Conservation (phyloP, 1,139 yeast genomes). For the Yamadazyma membranifaciens region DNA sequence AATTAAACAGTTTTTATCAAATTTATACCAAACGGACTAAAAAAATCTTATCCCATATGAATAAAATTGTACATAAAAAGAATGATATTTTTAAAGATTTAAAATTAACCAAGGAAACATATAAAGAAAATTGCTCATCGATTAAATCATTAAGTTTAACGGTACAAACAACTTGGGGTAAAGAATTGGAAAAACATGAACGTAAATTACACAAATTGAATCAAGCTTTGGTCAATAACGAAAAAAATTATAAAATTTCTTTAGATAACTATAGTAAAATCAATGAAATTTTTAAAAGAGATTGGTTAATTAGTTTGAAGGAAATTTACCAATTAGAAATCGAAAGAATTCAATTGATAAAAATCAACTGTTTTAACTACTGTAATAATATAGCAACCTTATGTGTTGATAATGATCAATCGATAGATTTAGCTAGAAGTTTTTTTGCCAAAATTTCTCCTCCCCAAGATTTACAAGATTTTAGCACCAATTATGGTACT, state of each 20-base stretch:
- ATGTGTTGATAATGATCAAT: constrained; percentile 76
- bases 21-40: constrained; percentile 30
- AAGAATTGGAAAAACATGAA: constrained; percentile 68
- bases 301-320: constrained; percentile 73
- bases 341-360: constrained; percentile 72
- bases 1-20: constrained; percentile 28
- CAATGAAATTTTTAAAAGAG: constrained; percentile 70
- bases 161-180: constrained; percentile 74
- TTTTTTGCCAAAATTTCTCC: constrained; percentile 70
- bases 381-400: constrained; percentile 74
- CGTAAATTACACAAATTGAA: constrained; percentile 59
- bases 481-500: constrained; percentile 58
- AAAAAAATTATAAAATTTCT: constrained; percentile 59
- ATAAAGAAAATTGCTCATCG: constrained; percentile 57
- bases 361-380: constrained; percentile 78
- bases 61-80: constrained; percentile 28
- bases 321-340: constrained; percentile 75
- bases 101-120: constrained; percentile 50
- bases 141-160: constrained; percentile 60
- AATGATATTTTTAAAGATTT: constrained; percentile 30
- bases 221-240: constrained; percentile 44
- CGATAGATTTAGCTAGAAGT: constrained; percentile 68
- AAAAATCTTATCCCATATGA: constrained; percentile 38
- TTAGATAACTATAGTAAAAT: constrained; percentile 61
- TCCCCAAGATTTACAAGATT: constrained; percentile 55